A percentile compares a stretch with the other conserved stretches of the same genome.
Evolutionary conservation across 75 land plant species (phyloP).

Genomic region (Chamaecyparis obtusa): DNA sequence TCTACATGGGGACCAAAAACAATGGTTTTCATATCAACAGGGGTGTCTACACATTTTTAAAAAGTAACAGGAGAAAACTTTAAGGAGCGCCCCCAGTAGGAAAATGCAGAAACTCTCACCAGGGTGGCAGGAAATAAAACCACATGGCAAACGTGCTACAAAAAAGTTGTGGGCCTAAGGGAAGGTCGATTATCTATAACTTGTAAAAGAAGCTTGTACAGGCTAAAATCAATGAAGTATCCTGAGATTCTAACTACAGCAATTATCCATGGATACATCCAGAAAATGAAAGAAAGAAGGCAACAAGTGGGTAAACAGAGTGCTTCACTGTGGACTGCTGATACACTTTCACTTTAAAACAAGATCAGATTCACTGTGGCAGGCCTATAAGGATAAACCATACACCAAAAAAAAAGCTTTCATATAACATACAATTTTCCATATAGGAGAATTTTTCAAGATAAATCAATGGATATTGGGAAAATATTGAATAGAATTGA

Average conservation of each 20-base stretch:
- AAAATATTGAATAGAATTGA: too few relatives aligned
- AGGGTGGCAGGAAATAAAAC: slow-evolving; percentile 5
- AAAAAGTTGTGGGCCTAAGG: background rate
- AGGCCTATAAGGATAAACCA: background rate
- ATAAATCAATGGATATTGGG: too few relatives aligned
- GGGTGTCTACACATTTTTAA: background rate
- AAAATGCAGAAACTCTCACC: background rate
- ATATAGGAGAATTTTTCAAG: too few relatives aligned
- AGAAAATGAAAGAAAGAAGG: background rate
- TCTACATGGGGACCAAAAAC: background rate
- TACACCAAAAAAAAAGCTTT: background rate
- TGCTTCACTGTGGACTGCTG: background rate
- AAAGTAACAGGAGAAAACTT: background rate
- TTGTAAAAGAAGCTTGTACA: background rate
- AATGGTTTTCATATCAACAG: background rate
- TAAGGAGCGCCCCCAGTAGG: background rate
- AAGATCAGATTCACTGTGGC: background rate
- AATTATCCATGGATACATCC: background rate
- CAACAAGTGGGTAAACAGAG: background rate
- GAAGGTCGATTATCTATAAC: background rate
- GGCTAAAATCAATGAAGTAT: background rate
- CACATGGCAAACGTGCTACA: background rate
- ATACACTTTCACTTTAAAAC: background rate
- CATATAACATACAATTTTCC: background rate
- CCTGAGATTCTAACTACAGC: background rate